Percentiles rank a stretch among this genome's conserved stretches.
Conservation (phyloP, 1,139 yeast species). For the Yamadazyma atmosphaerica region DNA sequence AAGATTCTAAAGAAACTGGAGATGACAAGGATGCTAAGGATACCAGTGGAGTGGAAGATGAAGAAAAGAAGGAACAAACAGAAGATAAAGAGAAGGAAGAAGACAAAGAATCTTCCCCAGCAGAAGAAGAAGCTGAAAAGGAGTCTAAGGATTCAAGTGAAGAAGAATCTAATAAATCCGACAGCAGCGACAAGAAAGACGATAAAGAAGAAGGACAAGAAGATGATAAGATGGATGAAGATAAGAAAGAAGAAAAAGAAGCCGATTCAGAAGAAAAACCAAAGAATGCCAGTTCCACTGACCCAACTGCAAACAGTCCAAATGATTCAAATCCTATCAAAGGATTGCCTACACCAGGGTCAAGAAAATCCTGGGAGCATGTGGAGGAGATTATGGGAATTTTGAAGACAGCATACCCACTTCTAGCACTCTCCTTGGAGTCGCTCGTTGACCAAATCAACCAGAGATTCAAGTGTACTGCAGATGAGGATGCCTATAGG, state of each 20-base stretch:
- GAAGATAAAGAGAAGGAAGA: not conserved
- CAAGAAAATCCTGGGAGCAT: slow-evolving; percentile 86
- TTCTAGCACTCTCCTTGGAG: slow-evolving; percentile 88
- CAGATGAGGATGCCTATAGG: slow-evolving; percentile 96
- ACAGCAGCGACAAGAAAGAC: slow-evolving; percentile 16
- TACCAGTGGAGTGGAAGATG: slow-evolving; percentile 13
- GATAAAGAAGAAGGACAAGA: slow-evolving; percentile 11
- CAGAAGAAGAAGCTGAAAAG: slow-evolving; percentile 8
- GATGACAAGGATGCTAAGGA: slow-evolving; percentile 7
- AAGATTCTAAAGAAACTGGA: slow-evolving; percentile 5
- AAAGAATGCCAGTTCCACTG: not conserved
- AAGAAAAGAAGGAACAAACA: slow-evolving; percentile 6
- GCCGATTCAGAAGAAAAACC: slow-evolving; percentile 1
- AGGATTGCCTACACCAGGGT: slow-evolving; percentile 9
- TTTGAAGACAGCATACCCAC: slow-evolving; percentile 92
- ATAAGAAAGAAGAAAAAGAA: slow-evolving; percentile 3
- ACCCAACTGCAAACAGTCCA: no score
- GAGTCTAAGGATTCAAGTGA: slow-evolving; percentile 3
- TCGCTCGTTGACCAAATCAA: slow-evolving; percentile 94
- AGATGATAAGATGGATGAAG: slow-evolving; percentile 3
- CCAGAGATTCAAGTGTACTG: slow-evolving; percentile 90
- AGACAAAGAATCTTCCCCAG: not conserved
- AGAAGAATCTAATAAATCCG: slow-evolving; percentile 4
- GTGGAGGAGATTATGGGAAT: slow-evolving; percentile 95
- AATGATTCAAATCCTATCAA: slow-evolving; percentile 5